Conservation (phyloP, 371 early-diverging fungal genomes). For the Capillidium rhysosporum region DNA sequence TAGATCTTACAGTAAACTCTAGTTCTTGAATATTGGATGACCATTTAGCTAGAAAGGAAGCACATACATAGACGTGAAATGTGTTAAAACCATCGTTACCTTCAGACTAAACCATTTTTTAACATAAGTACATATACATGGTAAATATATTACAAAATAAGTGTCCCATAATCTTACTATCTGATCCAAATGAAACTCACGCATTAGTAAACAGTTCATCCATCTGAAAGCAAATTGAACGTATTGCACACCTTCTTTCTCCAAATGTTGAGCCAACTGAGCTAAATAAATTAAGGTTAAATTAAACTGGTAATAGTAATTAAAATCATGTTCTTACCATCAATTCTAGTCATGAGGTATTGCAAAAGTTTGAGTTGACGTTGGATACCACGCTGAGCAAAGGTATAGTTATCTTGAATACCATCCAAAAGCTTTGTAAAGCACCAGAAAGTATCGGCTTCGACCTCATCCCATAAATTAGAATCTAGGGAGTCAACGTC, state of each 20-base stretch:
- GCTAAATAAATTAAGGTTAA: slow-evolving; percentile 16
- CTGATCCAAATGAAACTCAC: slow-evolving; percentile 70
- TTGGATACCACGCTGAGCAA: slow-evolving; percentile 91
- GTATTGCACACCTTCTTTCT: slow-evolving; percentile 76
- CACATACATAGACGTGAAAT: slow-evolving; percentile 94
- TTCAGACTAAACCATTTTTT: slow-evolving; percentile 33
- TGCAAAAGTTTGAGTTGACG: slow-evolving; percentile 69
- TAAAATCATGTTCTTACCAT: slow-evolving; percentile 25
- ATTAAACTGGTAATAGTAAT: neutral
- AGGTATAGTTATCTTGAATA: slow-evolving; percentile 86
- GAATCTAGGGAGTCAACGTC: slow-evolving; percentile 33
- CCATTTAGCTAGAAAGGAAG: slow-evolving; percentile 89
- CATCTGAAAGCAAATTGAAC: slow-evolving; percentile 98
- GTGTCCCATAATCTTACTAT: slow-evolving; percentile 98
- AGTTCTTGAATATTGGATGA: slow-evolving; percentile 55
- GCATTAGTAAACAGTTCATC: slow-evolving; percentile 97
- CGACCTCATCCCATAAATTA: slow-evolving; percentile 43
- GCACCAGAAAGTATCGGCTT: slow-evolving; percentile 94
- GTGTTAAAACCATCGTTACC: slow-evolving; percentile 78
- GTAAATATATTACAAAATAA: slow-evolving; percentile 36
- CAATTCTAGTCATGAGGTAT: slow-evolving; percentile 78
- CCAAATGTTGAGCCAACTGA: slow-evolving; percentile 58
- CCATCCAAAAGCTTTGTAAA: slow-evolving; percentile 85
- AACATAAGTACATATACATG: neutral
- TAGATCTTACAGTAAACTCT: slow-evolving; percentile 56